Evolutionary conservation across 805 yeast species (phyloP), one percentile per base, ranked within the genome.

Genomic region (Yarrowia osloensis): DNA sequence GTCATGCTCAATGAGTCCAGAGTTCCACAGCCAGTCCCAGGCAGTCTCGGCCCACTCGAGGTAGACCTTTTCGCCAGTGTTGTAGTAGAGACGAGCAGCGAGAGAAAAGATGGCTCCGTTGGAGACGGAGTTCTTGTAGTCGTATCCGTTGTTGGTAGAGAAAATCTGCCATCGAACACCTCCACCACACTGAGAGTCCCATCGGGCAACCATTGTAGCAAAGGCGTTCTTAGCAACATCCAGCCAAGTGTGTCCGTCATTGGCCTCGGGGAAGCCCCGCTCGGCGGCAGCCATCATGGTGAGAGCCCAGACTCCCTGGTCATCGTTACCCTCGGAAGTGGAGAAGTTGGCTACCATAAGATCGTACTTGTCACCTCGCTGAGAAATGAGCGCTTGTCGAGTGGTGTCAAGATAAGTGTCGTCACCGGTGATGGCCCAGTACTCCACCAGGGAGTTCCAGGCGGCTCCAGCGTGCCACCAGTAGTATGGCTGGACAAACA

Each of bases 381-480:
- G 97, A 72, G 82, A 84, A 67, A 82, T 75, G 71, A 91, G 73
- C 13, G 95, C 91, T 15, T 81, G 79, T 72, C 83, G 83, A 68
- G 91, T 80, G n/a, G 84, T 67, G 1, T 80, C 78, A 63, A 83
- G 85, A 73, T 82, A 88, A 1, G 93, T 85, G 70, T 82, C 83
- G 77, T 93, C 88, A 57, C 86, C 81, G 76, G 95, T 88, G 72
- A 85, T 83, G 71, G 78, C 86, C 81, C 90, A 84, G 74, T 87
- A 89, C 76, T 91, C 97, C 46, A 94, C 93, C 95, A 92, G 61
- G 28, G 74, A 66, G 28, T 76, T 76, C 78, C 78, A 82, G 0
- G 89, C 91, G 66, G 90, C 95, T 71, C 96, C 96, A 29, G 95
- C 92, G 77, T 89, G 90, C 96, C 96, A 90, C 96, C 96, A 90